Conservation (phyloP, 441 rosid species). For the Raphanus hybrid region DNA sequence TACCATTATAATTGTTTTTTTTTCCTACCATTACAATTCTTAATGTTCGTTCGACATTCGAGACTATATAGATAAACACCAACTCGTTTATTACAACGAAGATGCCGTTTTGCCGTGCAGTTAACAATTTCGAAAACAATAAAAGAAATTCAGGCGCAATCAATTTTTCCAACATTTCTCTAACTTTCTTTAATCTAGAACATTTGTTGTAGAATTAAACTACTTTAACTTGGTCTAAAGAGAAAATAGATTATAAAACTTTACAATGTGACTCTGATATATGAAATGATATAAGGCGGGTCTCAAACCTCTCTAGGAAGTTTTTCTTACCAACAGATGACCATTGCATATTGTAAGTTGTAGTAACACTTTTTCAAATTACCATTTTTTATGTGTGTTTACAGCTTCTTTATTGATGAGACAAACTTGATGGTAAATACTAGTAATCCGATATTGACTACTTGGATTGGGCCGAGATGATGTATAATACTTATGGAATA, state of each 20-base stretch:
- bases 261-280: not conserved
- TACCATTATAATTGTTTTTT: not conserved
- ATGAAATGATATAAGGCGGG: too few species aligned
- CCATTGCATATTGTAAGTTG: not conserved
- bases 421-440: not conserved
- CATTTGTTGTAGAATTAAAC: not conserved
- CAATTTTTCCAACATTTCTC: not conserved
- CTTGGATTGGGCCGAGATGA: not conserved
- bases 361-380: not conserved
- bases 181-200: not conserved
- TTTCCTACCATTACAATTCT: not conserved
- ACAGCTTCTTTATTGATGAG: not conserved
- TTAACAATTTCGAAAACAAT: not conserved
- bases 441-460: not conserved
- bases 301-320: too few species aligned
- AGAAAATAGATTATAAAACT: not conserved
- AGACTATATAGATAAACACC: not conserved
- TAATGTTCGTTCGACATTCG: not conserved
- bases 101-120: not conserved
- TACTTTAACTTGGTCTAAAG: not conserved
- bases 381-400: not conserved
- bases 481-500: not conserved
- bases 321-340: not conserved
- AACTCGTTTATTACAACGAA: not conserved
- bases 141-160: not conserved